Conservation (phyloP, 495 filamentous ascomycete genomes). For the Poronia punctata region DNA sequence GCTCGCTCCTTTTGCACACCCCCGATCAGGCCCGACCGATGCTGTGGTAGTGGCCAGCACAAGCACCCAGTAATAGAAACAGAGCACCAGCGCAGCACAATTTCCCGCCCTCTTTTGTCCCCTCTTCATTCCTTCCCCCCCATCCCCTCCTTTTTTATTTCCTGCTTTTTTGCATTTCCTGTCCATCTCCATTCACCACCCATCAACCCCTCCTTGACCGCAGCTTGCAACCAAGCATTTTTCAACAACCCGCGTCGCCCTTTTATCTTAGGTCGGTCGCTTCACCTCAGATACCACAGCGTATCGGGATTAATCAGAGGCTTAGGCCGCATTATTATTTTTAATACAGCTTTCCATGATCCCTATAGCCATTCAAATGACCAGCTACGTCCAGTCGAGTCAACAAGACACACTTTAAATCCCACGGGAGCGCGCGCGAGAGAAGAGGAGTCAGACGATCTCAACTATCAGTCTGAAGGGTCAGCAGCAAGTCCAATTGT, state of each 20-base stretch:
- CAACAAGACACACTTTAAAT: conserved; percentile 56
- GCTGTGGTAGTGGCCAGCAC: conserved; percentile 32
- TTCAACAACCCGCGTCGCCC: conserved; percentile 18
- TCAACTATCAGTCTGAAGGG: conserved; percentile 46
- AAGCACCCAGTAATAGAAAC: conserved; percentile 28
- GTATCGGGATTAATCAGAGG: conserved; percentile 29
- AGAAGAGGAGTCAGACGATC: conserved; percentile 44
- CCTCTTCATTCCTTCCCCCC: conserved; percentile 31
- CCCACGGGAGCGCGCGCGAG: conserved; percentile 48
- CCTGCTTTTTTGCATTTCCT: conserved; percentile 27
- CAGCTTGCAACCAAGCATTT: conserved; percentile 33
- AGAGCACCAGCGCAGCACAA: conserved; percentile 21
- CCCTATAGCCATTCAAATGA: conserved; percentile 50
- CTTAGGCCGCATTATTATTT: conserved; percentile 21
- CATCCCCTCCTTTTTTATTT: conserved; percentile 33
- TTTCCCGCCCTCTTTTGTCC: conserved; percentile 35
- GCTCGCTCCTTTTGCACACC: conserved; percentile 29
- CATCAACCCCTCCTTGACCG: conserved; percentile 42
- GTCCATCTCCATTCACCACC: conserved; percentile 34
- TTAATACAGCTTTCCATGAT: conserved; percentile 41
- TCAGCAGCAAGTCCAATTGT: conserved; percentile 17
- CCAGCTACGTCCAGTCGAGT: conserved; percentile 40
- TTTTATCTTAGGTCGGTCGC: conserved; percentile 36
- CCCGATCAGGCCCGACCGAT: no score
- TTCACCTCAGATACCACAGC: conserved; percentile 43